Percentiles rank a stretch among this genome's conserved stretches.
phyloP scores from a whole-genome alignment of 2,329 filamentous ascomycete genomes.

The Aureobasidium sp. region DNA sequence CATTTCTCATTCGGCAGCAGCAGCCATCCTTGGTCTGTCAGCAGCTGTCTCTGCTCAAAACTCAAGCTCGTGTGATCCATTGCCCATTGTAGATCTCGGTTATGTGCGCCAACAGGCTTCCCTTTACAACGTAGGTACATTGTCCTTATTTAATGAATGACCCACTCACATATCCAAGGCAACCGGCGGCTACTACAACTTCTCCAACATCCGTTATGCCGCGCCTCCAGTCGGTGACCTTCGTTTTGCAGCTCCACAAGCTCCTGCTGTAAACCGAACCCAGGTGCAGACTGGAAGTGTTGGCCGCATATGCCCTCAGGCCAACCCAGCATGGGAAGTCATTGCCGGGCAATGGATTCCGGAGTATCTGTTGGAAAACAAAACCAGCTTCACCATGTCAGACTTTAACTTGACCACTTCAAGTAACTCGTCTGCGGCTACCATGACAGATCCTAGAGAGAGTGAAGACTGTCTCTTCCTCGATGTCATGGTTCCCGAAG shows the following conservation, averaged over 20 bases:
- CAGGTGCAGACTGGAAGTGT: slow-evolving; percentile 40
- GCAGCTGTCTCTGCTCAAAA: slow-evolving; percentile 7
- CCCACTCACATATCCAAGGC: background rate
- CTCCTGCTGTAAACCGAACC: slow-evolving; percentile 38
- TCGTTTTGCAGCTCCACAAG: slow-evolving; percentile 43
- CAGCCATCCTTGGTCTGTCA: background rate
- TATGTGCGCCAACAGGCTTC: slow-evolving; percentile 47
- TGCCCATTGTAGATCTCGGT: slow-evolving; percentile 47
- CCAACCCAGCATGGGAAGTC: slow-evolving; percentile 38
- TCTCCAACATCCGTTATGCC: slow-evolving; percentile 52
- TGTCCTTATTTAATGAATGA: background rate
- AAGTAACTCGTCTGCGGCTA: slow-evolving; percentile 7
- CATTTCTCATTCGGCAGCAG: background rate
- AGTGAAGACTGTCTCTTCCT: slow-evolving; percentile 37
- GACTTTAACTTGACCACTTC: slow-evolving; percentile 17
- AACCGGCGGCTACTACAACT: slow-evolving; percentile 27
- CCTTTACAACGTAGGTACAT: slow-evolving; percentile 35
- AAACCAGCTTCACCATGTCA: slow-evolving; percentile 21
- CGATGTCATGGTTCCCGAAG: slow-evolving; percentile 33
- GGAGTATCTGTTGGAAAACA: slow-evolving; percentile 24
- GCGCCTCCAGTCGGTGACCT: slow-evolving; percentile 46
- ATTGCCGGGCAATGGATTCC: slow-evolving; percentile 31
- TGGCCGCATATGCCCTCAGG: slow-evolving; percentile 41
- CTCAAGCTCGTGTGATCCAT: slow-evolving; percentile 2
- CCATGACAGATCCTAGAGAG: slow-evolving; percentile 23